Percentiles rank a stretch among this genome's conserved stretches.
Evolutionary conservation across 73 alveolate species (phyloP).

Genomic region (Paramecium tetraurelia): DNA sequence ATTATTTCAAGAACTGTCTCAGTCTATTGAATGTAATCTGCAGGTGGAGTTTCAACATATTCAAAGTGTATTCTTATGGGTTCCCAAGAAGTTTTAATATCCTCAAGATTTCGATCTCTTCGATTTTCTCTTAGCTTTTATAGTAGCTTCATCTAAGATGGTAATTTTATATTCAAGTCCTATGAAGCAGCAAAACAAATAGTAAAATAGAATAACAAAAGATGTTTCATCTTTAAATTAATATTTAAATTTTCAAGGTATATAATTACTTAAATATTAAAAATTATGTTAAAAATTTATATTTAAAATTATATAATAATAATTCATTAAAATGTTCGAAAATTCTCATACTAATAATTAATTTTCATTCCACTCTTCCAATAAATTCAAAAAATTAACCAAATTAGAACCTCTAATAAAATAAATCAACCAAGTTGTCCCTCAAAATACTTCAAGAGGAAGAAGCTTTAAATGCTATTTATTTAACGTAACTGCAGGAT

Average conservation of each 20-base stretch:
- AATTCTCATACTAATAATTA: neutral
- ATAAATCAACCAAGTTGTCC: neutral
- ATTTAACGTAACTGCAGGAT: neutral
- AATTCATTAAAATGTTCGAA: neutral
- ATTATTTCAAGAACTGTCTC: neutral
- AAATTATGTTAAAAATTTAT: neutral
- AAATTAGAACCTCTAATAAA: neutral
- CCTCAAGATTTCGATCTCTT: neutral
- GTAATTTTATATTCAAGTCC: neutral
- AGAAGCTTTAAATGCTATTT: constrained; percentile 13
- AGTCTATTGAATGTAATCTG: neutral
- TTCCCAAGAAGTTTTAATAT: neutral
- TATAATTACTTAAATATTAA: neutral
- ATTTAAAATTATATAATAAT: neutral
- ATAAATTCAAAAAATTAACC: neutral
- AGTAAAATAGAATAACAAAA: neutral
- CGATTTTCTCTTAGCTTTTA: neutral
- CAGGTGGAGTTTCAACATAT: neutral
- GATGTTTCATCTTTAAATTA: neutral
- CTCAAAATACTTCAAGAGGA: neutral
- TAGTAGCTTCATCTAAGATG: neutral
- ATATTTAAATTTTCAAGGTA: neutral
- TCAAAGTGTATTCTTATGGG: neutral
- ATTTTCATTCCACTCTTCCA: neutral
- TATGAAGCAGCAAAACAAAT: neutral